Base-by-base conservation (phyloP, 75 land plant species). In the Isoetes taiwanensis region DNA sequence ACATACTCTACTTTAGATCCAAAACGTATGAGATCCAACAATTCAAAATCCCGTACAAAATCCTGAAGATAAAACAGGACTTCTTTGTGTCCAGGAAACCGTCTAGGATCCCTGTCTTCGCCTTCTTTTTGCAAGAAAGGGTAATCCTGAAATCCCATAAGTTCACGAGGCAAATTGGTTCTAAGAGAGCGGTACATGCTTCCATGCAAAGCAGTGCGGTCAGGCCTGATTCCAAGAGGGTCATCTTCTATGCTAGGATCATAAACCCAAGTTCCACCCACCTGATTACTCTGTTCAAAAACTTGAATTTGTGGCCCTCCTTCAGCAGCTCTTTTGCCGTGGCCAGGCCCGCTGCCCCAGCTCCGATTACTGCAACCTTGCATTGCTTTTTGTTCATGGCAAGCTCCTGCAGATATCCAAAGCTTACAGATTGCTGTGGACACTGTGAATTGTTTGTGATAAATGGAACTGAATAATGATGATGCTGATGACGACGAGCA, bases 221-320 rank as follows among this genome's bases (percentile, higher is more conserved):
- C n/a, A 9, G 76, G 68, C 56, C 63, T 56, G 20, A 57, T 4
- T 6, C 90, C 74, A 1, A 84, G 54, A 5, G 77, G 82, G 46
- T 84, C 82, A 42, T 68, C 58, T 26, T 89, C 90, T 8, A 66
- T 43, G n/a, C 30, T 19, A 10, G 85, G 77, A 19, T 71, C 58
- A 72, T 87, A 87, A 1, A 76, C 67, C 96, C 91, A 85, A 30
- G 75, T 76, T 28, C 96, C 96, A 27, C 91, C 91, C 23, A 90
- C 72, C 32, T 48, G 34, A 29, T 32, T 54, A 2, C 50, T 23
- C 32, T 68, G 68, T 59, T 90, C 96, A 62, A 70, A 85, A 26
- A 85, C 74, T 0, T 75, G 1, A 85, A 72, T 0, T 26, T 9
- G 80, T 80, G 86, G 32, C 81, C 83, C 30, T 80, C 84, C 3